Conservation (phyloP, 2,329 filamentous ascomycete genomes). For the Eurotiales sp. region DNA sequence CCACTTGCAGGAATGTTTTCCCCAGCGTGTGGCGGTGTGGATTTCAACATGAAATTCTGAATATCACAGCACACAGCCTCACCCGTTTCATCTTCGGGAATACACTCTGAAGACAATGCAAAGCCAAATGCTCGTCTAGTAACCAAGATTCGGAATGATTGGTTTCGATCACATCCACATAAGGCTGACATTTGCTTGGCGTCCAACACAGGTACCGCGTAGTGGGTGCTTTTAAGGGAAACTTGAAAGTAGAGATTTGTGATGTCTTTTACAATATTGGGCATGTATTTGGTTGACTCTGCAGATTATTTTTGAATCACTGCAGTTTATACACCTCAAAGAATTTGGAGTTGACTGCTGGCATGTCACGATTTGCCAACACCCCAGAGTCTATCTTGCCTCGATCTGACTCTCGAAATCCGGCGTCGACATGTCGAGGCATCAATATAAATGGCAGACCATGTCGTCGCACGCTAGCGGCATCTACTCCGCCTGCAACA, state of each 20-base stretch:
- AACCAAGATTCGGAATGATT: neutral
- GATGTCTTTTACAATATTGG: too few species aligned
- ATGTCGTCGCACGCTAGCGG: conserved; percentile 69
- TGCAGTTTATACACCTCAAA: neutral
- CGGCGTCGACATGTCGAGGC: conserved; percentile 79
- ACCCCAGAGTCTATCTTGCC: conserved; percentile 78
- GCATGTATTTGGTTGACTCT: too few species aligned
- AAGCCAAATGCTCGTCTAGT: neutral
- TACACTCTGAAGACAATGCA: too few species aligned
- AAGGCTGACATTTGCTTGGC: neutral
- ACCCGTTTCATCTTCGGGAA: neutral
- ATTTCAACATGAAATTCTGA: conserved; percentile 1
- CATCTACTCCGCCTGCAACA: conserved; percentile 33
- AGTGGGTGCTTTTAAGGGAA: too few species aligned
- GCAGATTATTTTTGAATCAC: neutral
- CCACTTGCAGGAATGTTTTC: conserved; percentile 9
- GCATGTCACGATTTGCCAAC: conserved; percentile 63
- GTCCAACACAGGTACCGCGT: neutral
- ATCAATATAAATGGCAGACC: conserved; percentile 78
- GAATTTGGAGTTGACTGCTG: neutral
- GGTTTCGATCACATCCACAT: neutral
- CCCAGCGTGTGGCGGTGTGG: conserved; percentile 10
- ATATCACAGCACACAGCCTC: conserved; percentile 5
- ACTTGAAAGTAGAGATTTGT: too few species aligned
- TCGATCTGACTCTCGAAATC: conserved; percentile 80